phyloP scores from a whole-genome alignment of 495 filamentous ascomycete genomes.

The Xylaria acuta region DNA sequence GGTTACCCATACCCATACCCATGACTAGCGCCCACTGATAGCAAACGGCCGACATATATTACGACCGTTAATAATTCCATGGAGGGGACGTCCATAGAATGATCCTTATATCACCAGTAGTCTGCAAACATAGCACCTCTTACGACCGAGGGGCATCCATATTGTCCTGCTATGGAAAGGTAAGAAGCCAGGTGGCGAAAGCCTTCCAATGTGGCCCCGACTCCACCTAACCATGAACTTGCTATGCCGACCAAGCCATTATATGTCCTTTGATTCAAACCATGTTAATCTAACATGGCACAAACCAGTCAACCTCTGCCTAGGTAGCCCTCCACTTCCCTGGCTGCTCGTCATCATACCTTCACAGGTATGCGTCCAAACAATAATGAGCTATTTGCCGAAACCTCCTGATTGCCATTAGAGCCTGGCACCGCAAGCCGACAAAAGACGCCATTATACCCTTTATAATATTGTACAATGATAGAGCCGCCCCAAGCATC shows the following conservation, averaged over 20 bases:
- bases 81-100: too few relatives aligned
- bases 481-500: constrained; percentile 36
- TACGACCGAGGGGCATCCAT: constrained; percentile 3
- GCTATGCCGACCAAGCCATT: constrained; percentile 5
- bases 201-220: not conserved
- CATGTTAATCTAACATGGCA: not conserved
- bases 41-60: not conserved
- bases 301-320: not conserved
- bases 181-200: constrained; percentile 7
- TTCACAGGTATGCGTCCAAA: constrained; percentile 7
- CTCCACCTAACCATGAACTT: not conserved
- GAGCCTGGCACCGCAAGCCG: constrained; percentile 7
- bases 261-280: constrained; percentile 1
- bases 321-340: constrained; percentile 23
- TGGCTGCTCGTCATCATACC: constrained; percentile 25
- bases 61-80: not conserved
- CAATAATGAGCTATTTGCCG: constrained; percentile 21
- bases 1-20: too few relatives aligned
- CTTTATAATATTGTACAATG: constrained; percentile 34
- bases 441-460: constrained; percentile 30
- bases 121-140: not conserved
- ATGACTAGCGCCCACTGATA: not conserved
- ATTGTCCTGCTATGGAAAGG: constrained; percentile 22
- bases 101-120: not conserved
- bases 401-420: constrained; percentile 24